Conservation (phyloP, 208 protist species). For the Leishmania tarentolae region DNA sequence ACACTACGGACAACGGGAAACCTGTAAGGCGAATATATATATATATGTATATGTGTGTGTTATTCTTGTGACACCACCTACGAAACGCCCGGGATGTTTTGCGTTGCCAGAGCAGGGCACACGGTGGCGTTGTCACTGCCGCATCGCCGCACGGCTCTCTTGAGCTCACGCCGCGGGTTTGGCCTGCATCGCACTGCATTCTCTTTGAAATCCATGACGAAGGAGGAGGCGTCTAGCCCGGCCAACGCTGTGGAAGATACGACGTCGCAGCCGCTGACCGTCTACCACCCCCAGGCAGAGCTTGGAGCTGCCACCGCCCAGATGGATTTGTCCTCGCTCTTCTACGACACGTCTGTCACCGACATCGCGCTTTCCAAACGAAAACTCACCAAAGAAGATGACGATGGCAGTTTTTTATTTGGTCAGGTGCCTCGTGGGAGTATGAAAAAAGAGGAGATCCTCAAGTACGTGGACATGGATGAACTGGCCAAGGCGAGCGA, state of each 20-base stretch:
- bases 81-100: background rate
- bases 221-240: background rate
- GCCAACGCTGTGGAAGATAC: background rate
- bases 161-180: background rate
- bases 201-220: background rate
- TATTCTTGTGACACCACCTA: background rate
- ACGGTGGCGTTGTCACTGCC: constrained; percentile 2
- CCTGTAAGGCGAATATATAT: too few relatives aligned
- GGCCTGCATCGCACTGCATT: background rate
- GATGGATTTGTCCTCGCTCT: constrained; percentile 5
- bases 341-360: constrained; percentile 17
- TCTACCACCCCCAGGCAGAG: background rate
- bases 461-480: constrained; percentile 4
- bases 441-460: background rate
- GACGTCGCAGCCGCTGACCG: background rate
- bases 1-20: background rate
- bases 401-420: constrained; percentile 4
- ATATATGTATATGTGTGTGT: background rate
- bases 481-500: background rate
- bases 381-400: constrained; percentile 6
- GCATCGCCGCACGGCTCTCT: background rate
- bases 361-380: background rate
- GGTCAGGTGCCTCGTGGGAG: constrained; percentile 1
- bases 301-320: background rate
- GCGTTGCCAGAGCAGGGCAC: background rate